Evolutionary conservation across 164 flowering plant species (phyloP), one percentile per base, ranked within the genome.

Genomic region (Platanus orientalis): DNA sequence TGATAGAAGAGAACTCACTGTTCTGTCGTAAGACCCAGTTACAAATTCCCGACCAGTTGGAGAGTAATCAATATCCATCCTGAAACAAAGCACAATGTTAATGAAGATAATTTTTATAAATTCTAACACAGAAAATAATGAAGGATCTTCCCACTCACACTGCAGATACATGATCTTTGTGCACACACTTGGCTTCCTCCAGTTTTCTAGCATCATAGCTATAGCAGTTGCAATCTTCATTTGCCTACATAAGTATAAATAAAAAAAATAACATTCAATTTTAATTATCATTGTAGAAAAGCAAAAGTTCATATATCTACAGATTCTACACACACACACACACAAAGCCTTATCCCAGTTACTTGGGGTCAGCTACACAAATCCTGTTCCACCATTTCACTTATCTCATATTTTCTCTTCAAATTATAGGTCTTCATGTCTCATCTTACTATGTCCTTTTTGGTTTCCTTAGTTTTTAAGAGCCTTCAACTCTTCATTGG

Each of bases 21-120:
- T 86, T 76, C 97, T 78, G 78, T 94, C 99, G 77, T 91, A 91
- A 27, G 99, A 91, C 60, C 97, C 99, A 47, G 97, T 89, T 0
- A 88, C 99, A 79, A 94, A 94, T 75, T 94, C 99, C 51, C 92
- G 84, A 17, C 99, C 97, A 52, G 96, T 89, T n/a, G 97, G 93
- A 14, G 99, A 87, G 65, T 75, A 94, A 76, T 94, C 98, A 73
- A 94, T 89, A 77, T 94, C 98, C 96, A 94, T 86, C 75, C 98
- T 93, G 79, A 24, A 52, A 63, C n/a, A 54, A n/a, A 51, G 19
- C 16, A 54, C 20, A 28, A 16, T 39, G 59, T 34, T 21, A 58
- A 36, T 19, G 19, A 16, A 48, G 27, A 27, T 20, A 6, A 30
- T 11, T 45, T 3, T 12, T n/a, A 11, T 60, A 48, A 27, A 45